These are phyloP conservation scores for Tausonia pullulans DNA, from an alignment of 1,284 basidiomycete genomes.

Conservation along the genomic window DNA sequence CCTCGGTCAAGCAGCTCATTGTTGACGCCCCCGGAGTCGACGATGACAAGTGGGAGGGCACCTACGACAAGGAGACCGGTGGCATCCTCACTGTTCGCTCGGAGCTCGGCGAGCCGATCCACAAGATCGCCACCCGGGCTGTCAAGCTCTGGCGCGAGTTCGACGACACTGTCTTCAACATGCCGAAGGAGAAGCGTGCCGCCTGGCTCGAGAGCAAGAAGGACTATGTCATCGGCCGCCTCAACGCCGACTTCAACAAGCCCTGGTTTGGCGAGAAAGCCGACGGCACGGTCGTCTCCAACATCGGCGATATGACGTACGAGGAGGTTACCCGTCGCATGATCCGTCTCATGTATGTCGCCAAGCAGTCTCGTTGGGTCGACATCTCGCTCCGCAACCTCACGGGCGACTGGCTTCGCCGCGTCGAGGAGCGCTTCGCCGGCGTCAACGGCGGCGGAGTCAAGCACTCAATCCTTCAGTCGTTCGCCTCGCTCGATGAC, in stretches of 20 bases:
- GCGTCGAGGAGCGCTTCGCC: constrained; percentile 95
- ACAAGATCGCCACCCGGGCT: constrained; percentile 93
- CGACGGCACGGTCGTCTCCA: constrained; percentile 68
- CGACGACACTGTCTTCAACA: constrained; percentile 87
- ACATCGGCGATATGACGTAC: constrained; percentile 95
- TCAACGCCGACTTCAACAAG: constrained; percentile 94
- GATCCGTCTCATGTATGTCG: constrained; percentile 84
- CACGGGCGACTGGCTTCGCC: constrained; percentile 91
- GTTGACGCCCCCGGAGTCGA: constrained; percentile 87
- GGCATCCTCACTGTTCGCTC: constrained; percentile 94
- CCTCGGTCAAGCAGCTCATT: constrained; percentile 92
- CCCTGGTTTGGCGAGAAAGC: constrained; percentile 96
- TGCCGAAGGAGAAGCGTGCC: constrained; percentile 86
- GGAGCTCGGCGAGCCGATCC: constrained; percentile 96
- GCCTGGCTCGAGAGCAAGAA: constrained; percentile 79
- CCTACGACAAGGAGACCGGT: constrained; percentile 87
- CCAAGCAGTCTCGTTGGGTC: constrained; percentile 86
- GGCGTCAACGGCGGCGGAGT: constrained; percentile 63
- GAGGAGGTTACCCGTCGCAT: constrained; percentile 88
- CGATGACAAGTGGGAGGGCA: constrained; percentile 86
- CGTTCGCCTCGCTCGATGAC: constrained; percentile 71
- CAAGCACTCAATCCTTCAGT: constrained; percentile 83
- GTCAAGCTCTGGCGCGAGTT: constrained; percentile 98
- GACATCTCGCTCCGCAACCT: constrained; percentile 88
- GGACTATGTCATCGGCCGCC: constrained; percentile 77